phyloP scores from a whole-genome alignment of 1,284 basidiomycete genomes.

The Sporisorium iseilematis-ciliati region DNA sequence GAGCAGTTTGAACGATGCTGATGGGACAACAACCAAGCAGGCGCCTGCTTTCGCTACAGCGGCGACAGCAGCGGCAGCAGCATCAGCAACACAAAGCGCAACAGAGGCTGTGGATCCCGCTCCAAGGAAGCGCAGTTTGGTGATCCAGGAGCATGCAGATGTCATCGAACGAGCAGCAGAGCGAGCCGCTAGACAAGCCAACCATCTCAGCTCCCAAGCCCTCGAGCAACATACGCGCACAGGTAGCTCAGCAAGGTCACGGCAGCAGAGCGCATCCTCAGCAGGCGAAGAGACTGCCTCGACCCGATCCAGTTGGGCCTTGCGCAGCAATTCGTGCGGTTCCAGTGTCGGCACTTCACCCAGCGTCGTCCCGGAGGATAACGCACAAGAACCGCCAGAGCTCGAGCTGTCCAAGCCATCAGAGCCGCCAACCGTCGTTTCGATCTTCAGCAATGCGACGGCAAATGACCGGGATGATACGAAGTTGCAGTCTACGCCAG shows the following conservation, averaged over 20 bases:
- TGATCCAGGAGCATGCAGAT: conserved; percentile 51
- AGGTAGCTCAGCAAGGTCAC: neutral
- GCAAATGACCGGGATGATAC: conserved; percentile 4
- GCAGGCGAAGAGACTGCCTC: conserved; percentile 50
- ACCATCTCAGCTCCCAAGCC: conserved; percentile 15
- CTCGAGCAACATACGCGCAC: conserved; percentile 27
- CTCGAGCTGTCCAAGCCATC: conserved; percentile 6
- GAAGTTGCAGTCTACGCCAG: neutral
- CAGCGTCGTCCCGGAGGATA: conserved; percentile 15
- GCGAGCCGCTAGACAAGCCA: conserved; percentile 36
- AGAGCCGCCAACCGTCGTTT: conserved; percentile 3
- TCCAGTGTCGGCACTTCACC: conserved; percentile 44
- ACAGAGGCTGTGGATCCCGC: conserved; percentile 7
- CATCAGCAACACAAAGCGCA: conserved; percentile 5
- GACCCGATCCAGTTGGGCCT: conserved; percentile 43
- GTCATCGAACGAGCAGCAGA: conserved; percentile 49
- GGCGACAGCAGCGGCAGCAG: neutral
- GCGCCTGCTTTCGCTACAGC: neutral
- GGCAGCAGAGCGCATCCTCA: conserved; percentile 47
- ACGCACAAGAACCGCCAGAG: conserved; percentile 2
- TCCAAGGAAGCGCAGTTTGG: conserved; percentile 42
- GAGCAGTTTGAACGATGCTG: neutral
- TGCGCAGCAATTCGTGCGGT: conserved; percentile 29
- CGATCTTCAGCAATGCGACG: conserved; percentile 22
- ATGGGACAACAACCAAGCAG: neutral